Percentiles rank a stretch among this genome's conserved stretches.
These are phyloP conservation scores for Colletotrichum sp. DNA, from an alignment of 2,329 filamentous ascomycete species.

Conservation along the genomic window DNA sequence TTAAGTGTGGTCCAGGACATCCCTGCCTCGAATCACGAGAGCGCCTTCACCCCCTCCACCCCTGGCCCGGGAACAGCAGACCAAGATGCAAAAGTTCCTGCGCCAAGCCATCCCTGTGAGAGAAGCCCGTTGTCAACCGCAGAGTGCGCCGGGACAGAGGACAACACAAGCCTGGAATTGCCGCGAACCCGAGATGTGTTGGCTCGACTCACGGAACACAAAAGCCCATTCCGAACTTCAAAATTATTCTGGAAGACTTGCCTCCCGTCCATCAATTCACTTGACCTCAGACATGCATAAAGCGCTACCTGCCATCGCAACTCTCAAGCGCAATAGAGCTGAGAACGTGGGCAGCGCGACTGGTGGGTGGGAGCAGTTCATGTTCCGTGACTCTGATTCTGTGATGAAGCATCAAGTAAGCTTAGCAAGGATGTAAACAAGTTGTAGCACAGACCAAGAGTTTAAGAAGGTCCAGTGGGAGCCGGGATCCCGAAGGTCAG, in stretches of 20 bases:
- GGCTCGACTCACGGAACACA: not conserved
- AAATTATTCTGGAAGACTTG: not conserved
- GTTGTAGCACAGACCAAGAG: not conserved
- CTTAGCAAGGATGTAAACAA: not conserved
- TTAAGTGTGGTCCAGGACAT: not conserved
- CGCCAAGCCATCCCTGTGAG: not conserved
- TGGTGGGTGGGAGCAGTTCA: not conserved
- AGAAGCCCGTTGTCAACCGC: not conserved
- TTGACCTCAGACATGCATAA: not conserved
- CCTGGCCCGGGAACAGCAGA: not conserved
- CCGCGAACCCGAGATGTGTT: not conserved
- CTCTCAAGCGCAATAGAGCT: not conserved
- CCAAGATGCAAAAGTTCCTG: not conserved
- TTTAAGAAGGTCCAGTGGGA: not conserved
- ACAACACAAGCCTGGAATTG: accelerated
- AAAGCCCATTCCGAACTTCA: accelerated
- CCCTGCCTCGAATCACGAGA: not conserved
- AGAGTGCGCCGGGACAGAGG: not conserved
- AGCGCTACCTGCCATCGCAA: not conserved
- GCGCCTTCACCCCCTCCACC: not conserved
- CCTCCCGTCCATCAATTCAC: accelerated
- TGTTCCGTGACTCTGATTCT: not conserved
- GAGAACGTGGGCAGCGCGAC: not conserved
- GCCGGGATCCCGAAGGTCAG: not conserved
- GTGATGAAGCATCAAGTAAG: not conserved